Conservation (phyloP, 768 basidiomycete species). For the Mycena metata region DNA sequence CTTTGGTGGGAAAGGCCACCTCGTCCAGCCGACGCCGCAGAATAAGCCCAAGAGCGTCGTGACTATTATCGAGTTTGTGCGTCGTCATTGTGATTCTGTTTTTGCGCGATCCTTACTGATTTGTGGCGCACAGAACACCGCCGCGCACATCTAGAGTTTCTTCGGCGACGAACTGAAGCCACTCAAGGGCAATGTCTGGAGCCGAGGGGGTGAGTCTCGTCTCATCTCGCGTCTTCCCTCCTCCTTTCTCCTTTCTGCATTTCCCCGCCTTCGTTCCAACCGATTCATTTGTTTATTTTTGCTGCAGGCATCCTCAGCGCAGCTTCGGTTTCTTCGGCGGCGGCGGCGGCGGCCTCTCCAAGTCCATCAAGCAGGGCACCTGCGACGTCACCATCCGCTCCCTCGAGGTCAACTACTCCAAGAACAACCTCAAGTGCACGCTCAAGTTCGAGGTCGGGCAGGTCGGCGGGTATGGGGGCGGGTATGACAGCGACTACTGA, state of each 20-base stretch:
- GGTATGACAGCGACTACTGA: constrained; percentile 24
- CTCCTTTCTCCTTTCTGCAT: not conserved
- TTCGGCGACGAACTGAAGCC: constrained; percentile 53
- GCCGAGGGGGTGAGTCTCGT: constrained; percentile 49
- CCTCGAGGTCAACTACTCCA: constrained; percentile 55
- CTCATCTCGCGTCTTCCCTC: not conserved
- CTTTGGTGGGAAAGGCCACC: constrained; percentile 51
- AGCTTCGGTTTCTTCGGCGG: constrained; percentile 34
- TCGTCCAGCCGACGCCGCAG: constrained; percentile 55
- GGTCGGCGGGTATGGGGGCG: constrained; percentile 32
- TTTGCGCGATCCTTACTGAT: not conserved
- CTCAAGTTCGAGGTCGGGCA: constrained; percentile 54
- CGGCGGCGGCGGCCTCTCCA: constrained; percentile 48
- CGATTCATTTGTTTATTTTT: not conserved
- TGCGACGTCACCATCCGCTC: constrained; percentile 49
- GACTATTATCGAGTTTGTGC: constrained; percentile 55
- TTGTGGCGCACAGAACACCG: constrained; percentile 30
- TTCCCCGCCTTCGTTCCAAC: not conserved
- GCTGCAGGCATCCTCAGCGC: constrained; percentile 34
- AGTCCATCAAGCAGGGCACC: constrained; percentile 53
- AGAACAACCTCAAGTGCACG: constrained; percentile 57
- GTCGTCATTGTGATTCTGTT: constrained; percentile 23
- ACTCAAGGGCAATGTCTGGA: constrained; percentile 54
- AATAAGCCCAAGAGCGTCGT: constrained; percentile 58
- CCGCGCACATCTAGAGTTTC: constrained; percentile 44